A percentile compares a stretch with the other conserved stretches of the same genome.
Evolutionary conservation across 208 protist species (phyloP).

Genomic region (Acanthamoeba quina): DNA sequence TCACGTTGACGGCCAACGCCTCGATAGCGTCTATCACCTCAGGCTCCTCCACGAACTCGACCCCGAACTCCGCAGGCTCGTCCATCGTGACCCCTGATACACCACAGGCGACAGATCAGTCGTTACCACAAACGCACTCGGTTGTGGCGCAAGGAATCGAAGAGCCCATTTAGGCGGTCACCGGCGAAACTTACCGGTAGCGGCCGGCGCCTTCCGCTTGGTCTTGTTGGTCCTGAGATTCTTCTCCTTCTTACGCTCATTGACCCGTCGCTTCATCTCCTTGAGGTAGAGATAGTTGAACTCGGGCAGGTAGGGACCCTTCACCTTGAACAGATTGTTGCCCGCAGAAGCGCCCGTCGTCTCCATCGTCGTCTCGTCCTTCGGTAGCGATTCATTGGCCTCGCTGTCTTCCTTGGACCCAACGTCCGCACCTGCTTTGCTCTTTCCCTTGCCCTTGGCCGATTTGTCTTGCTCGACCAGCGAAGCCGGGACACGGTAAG

Average conservation of each 20-base stretch:
- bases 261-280: conserved; percentile 71
- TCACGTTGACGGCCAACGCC: not conserved
- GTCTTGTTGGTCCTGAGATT: not conserved
- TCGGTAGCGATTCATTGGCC: not conserved
- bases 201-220: not conserved
- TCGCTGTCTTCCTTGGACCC: conserved; percentile 18
- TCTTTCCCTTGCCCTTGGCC: not conserved
- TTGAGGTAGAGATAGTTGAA: conserved; percentile 75
- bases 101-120: not conserved
- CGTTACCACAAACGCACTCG: not conserved
- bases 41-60: conserved; percentile 66
- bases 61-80: not conserved
- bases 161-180: no score
- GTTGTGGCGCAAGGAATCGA: no score
- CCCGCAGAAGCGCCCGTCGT: not conserved
- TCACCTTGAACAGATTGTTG: conserved; percentile 49
- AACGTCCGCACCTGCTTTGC: not conserved
- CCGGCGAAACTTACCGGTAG: no score
- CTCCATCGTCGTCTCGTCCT: not conserved
- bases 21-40: conserved; percentile 59
- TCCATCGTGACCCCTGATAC: not conserved
- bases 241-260: conserved; percentile 60
- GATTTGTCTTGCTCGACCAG: not conserved
- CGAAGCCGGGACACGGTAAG: conserved; percentile 35
- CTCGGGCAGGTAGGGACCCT: conserved; percentile 70